These are phyloP conservation scores for Durusdinium trenchii DNA, from an alignment of 73 alveolate genomes.

Conservation along the genomic window DNA sequence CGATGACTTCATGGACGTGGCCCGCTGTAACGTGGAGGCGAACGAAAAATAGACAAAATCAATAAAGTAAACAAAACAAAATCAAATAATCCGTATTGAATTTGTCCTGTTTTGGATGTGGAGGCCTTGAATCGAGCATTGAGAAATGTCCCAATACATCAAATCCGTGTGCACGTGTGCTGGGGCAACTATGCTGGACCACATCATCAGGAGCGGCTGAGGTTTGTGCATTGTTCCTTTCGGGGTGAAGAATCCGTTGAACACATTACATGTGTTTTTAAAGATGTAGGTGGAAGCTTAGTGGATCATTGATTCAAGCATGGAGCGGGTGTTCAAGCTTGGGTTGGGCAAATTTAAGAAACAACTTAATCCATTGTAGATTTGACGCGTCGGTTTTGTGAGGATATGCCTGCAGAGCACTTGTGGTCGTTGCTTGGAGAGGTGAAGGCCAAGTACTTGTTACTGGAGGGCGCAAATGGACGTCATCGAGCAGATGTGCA, in stretches of 20 bases:
- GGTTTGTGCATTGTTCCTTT: not conserved
- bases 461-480: conserved; percentile 51
- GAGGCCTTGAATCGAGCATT: conserved; percentile 43
- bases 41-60: no score
- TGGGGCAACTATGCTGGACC: conserved; percentile 86
- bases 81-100: no score
- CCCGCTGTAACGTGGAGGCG: conserved; percentile 33
- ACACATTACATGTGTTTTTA: not conserved
- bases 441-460: conserved; percentile 49
- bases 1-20: conserved; percentile 45
- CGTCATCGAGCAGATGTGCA: conserved; percentile 43
- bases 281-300: no score
- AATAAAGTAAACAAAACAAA: no score
- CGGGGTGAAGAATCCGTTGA: not conserved
- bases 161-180: conserved; percentile 44
- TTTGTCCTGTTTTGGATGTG: no score
- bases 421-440: conserved; percentile 44
- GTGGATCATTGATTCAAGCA: no score
- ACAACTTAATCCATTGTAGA: not conserved
- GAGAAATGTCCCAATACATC: conserved; percentile 5
- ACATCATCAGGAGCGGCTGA: conserved; percentile 16
- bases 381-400: not conserved
- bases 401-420: conserved; percentile 43
- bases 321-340: no score
- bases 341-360: no score